A percentile compares a stretch with the other conserved stretches of the same genome.
phyloP scores from a whole-genome alignment of 1,284 basidiomycete species.

The Nidula niveotomentosa region DNA sequence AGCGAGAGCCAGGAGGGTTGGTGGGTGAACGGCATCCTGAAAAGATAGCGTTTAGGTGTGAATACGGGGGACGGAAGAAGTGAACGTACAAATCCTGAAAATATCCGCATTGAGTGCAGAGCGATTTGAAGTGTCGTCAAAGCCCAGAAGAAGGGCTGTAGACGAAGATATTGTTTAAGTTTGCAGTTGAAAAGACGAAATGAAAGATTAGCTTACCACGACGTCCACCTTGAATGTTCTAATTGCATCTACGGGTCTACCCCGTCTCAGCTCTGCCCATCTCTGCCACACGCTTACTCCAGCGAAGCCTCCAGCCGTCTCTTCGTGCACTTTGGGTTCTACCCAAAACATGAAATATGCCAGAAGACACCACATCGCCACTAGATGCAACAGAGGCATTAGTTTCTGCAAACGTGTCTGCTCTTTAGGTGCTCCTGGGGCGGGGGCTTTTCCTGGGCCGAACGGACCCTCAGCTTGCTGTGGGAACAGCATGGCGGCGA shows the following conservation, averaged over 20 bases:
- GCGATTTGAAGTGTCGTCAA: conserved; percentile 70
- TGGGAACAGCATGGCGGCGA: conserved; percentile 34
- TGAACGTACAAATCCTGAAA: conserved; percentile 56
- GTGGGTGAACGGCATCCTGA: conserved; percentile 39
- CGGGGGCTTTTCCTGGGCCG: too few species aligned
- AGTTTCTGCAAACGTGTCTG: conserved; percentile 55
- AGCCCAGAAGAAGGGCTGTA: conserved; percentile 66
- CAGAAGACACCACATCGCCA: conserved; percentile 61
- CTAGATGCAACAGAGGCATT: conserved; percentile 62
- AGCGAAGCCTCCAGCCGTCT: conserved; percentile 14
- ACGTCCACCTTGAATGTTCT: conserved; percentile 41
- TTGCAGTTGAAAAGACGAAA: background rate
- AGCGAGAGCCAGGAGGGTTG: conserved; percentile 55
- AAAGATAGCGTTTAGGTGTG: too few species aligned
- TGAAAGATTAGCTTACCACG: conserved; percentile 42
- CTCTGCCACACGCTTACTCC: conserved; percentile 42
- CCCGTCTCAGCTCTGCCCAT: conserved; percentile 52
- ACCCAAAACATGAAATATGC: conserved; percentile 66
- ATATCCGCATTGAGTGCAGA: conserved; percentile 69
- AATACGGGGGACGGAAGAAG: too few species aligned
- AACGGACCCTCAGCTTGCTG: conserved; percentile 2
- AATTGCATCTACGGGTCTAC: conserved; percentile 17
- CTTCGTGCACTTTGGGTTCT: conserved; percentile 47
- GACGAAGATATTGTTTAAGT: too few species aligned
- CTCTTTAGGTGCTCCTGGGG: conserved; percentile 6